Percentiles rank a stretch among this genome's conserved stretches.
Evolutionary conservation across 2,329 filamentous ascomycete species (phyloP).

Genomic region (Fusarium dlaminii): DNA sequence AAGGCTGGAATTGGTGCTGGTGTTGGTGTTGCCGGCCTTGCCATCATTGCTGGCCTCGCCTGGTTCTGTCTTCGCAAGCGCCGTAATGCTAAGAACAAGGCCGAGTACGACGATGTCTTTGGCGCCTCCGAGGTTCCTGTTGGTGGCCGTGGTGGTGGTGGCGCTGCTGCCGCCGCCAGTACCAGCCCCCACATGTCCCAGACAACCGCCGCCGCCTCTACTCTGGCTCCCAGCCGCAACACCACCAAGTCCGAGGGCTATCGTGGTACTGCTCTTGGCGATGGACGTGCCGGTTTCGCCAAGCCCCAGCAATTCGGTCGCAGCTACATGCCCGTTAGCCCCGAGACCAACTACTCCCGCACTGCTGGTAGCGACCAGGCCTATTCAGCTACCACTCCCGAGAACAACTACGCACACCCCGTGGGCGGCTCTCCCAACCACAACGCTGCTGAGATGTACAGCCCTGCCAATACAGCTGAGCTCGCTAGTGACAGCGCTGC

Average conservation of each 20-base stretch:
- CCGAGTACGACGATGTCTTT: constrained; percentile 52
- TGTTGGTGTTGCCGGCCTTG: constrained; percentile 49
- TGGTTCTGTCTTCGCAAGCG: constrained; percentile 47
- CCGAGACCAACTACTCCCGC: constrained; percentile 34
- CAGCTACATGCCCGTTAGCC: constrained; percentile 43
- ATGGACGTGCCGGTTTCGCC: constrained; percentile 52
- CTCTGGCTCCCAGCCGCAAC: constrained; percentile 40
- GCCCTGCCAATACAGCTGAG: constrained; percentile 44
- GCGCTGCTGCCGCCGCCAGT: constrained; percentile 12
- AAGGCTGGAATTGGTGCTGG: constrained; percentile 57
- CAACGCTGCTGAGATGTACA: constrained; percentile 39
- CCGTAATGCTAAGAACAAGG: constrained; percentile 45
- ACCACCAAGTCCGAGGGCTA: constrained; percentile 49
- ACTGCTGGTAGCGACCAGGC: constrained; percentile 28
- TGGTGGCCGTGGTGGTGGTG: constrained; percentile 44
- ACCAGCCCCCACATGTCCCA: constrained; percentile 47
- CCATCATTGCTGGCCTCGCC: constrained; percentile 43
- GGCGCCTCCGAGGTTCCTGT: constrained; percentile 56
- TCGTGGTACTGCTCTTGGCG: constrained; percentile 52
- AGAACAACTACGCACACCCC: constrained; percentile 39
- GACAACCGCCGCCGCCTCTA: constrained; percentile 37
- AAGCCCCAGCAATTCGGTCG: constrained; percentile 50
- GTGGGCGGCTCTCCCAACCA: constrained; percentile 29
- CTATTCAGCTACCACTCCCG: constrained; percentile 30
- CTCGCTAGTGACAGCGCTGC: constrained; percentile 47